Conservation (phyloP, 2,329 filamentous ascomycete species). For the Colletotrichum sp. region DNA sequence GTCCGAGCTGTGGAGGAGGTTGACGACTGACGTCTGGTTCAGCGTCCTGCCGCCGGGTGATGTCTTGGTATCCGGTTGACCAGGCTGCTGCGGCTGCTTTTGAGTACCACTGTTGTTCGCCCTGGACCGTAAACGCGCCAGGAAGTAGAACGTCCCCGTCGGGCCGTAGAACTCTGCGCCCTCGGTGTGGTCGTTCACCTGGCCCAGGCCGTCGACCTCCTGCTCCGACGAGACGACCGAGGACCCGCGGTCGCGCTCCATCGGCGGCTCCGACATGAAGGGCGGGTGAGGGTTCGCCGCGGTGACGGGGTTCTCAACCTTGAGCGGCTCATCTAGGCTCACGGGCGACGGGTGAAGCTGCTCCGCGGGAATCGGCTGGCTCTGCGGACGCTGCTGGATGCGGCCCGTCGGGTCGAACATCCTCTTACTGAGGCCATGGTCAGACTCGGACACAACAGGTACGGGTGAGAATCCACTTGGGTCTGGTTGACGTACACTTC, state of each 20-base stretch:
- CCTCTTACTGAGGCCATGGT: background rate
- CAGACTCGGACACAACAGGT: background rate
- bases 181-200: conserved; percentile 20
- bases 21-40: conserved; percentile 21
- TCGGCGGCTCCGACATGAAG: background rate
- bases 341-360: conserved; percentile 4
- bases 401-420: background rate
- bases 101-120: conserved; percentile 10
- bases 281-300: background rate
- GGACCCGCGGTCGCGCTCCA: background rate
- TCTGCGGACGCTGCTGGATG: background rate
- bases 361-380: background rate
- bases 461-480: background rate
- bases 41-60: background rate
- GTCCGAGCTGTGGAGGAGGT: conserved; percentile 24
- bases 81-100: background rate
- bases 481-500: background rate
- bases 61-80: background rate
- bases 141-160: conserved; percentile 20
- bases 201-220: conserved; percentile 17
- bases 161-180: conserved; percentile 21
- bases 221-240: conserved; percentile 9
- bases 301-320: background rate
- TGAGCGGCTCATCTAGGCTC: conserved; percentile 13
- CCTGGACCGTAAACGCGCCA: conserved; percentile 12